Evolutionary conservation across 768 basidiomycete species (phyloP).

Genomic region (Mycena latifolia): DNA sequence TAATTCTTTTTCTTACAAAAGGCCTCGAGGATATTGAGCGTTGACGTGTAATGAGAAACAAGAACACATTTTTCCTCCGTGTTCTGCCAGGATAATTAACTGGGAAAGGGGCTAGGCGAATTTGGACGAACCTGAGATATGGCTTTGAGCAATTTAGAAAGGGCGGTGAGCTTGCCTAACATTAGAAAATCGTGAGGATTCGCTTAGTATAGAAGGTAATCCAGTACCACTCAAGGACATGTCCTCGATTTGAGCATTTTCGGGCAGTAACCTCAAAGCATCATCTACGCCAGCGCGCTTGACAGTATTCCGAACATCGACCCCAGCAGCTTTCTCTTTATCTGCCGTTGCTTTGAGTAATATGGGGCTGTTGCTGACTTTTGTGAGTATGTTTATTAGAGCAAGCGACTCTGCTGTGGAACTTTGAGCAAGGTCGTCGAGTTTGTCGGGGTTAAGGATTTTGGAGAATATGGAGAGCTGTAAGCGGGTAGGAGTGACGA

Average conservation of each 20-base stretch:
- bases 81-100: slow-evolving; percentile 51
- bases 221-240: slow-evolving; percentile 82
- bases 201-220: not conserved
- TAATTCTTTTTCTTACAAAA: slow-evolving; percentile 84
- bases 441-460: slow-evolving; percentile 78
- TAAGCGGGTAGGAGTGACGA: slow-evolving; percentile 87
- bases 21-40: slow-evolving; percentile 91
- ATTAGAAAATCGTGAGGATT: slow-evolving; percentile 12
- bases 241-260: slow-evolving; percentile 72
- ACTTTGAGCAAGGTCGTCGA: slow-evolving; percentile 77
- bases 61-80: slow-evolving; percentile 96
- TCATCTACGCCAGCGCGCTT: slow-evolving; percentile 67
- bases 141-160: slow-evolving; percentile 71
- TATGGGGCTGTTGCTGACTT: slow-evolving; percentile 94
- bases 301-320: slow-evolving; percentile 47
- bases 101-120: not conserved
- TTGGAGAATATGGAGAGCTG: slow-evolving; percentile 85
- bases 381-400: slow-evolving; percentile 83
- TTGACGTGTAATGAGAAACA: slow-evolving; percentile 97
- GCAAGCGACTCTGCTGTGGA: slow-evolving; percentile 84
- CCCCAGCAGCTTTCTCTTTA: slow-evolving; percentile 61
- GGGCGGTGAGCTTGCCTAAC: slow-evolving; percentile 79
- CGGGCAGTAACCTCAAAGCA: slow-evolving; percentile 73
- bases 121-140: slow-evolving; percentile 64
- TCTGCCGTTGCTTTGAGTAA: slow-evolving; percentile 85